Evolutionary conservation across 148 eudicot species (phyloP), one percentile per base, ranked within the genome.

Genomic region (Rhododendron henanense): DNA sequence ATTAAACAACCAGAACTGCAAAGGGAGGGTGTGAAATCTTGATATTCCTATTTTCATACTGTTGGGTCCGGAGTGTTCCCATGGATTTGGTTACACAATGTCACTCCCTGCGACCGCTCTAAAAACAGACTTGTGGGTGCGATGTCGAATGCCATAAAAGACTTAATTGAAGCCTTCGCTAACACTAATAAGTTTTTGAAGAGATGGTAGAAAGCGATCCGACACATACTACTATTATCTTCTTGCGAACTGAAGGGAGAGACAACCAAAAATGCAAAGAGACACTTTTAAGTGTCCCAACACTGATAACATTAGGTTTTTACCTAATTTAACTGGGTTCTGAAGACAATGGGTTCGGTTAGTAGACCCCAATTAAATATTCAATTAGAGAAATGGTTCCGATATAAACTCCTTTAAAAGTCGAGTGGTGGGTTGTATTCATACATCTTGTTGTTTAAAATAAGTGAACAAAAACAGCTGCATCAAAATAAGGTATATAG

Each of bases 21-120:
- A 55, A 55, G 61, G 21, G 19, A 55, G 5, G 16, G 61, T 63
- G 71, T 41, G n/a, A 63, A 63, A 19, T 21, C 10, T 2, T 19
- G 28, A 19, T 21, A 63, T 63, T 21, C 31, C 31, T n/a, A 7
- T 1, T 63, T 63, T 48, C 13, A 48, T 7, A 5, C 7, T 0
- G 45, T 41, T 41, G 1, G 7, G 45, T 0, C 6, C 8, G 0
- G 45, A 41, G 8, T 41, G 7, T 0, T 0, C 0, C 7, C 0
- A 1, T 41, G 8, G 1, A 41, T 41, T 41, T 41, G 0, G 1
- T 41, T 41, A 41, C 6, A 41, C 6, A 41, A 6, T 41, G 8
- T 6, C 1, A 41, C 1, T 41, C 1, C 0, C 8, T 41, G 6
- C 6, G 45, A 41, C 1, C 1, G 45, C 1, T 41, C 45, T 41